Percentiles rank a stretch among this genome's conserved stretches.
Conservation (phyloP, 495 filamentous ascomycete species). For the Neurospora tetraspora region DNA sequence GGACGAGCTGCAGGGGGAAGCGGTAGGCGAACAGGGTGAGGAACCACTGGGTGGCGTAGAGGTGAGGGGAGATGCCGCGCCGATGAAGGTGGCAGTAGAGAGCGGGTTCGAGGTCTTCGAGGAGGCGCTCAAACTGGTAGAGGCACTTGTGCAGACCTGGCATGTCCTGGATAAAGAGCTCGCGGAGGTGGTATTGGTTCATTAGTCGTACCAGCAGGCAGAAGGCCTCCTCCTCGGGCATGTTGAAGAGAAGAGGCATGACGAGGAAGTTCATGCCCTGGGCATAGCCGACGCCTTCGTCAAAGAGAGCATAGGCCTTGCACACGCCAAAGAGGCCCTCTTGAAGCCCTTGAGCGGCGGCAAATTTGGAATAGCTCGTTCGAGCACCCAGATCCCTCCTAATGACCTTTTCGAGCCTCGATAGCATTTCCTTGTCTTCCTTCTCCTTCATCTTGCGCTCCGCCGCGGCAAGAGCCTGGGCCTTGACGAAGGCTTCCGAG, state of each 20-base stretch:
- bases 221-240: constrained; percentile 97
- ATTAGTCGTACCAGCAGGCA: constrained; percentile 86
- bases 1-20: constrained; percentile 90
- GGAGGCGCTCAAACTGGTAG: constrained; percentile 87
- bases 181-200: constrained; percentile 89
- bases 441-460: constrained; percentile 65
- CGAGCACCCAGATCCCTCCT: constrained; percentile 80
- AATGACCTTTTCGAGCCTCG: constrained; percentile 86
- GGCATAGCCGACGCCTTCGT: constrained; percentile 90
- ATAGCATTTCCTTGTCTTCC: constrained; percentile 57
- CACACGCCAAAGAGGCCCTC: constrained; percentile 91
- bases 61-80: constrained; percentile 74
- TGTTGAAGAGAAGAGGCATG: constrained; percentile 97
- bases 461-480: constrained; percentile 53
- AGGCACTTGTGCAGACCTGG: constrained; percentile 86
- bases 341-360: constrained; percentile 77
- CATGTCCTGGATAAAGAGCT: constrained; percentile 95
- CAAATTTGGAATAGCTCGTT: constrained; percentile 93
- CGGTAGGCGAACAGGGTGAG: constrained; percentile 98
- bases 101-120: constrained; percentile 90
- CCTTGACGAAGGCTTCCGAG: constrained; percentile 53
- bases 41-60: constrained; percentile 99
- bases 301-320: constrained; percentile 95
- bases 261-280: constrained; percentile 98
- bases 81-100: constrained; percentile 91